Conservation (phyloP, 129 eudicot genomes). For the Erigeron canadensis region DNA sequence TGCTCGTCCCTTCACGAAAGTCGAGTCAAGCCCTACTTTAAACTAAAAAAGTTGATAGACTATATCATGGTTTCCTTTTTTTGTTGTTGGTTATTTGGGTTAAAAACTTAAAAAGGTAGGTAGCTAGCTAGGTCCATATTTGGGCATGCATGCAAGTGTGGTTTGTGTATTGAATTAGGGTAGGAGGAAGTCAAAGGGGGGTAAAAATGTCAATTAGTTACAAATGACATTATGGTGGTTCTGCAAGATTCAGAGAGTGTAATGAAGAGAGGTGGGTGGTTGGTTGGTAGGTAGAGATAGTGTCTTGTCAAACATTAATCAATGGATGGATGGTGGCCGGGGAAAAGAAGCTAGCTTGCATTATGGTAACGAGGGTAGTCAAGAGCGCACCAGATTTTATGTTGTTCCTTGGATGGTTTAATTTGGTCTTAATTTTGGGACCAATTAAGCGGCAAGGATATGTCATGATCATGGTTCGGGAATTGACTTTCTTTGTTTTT, state of each 20-base stretch:
- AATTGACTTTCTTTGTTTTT: slow-evolving; percentile 75
- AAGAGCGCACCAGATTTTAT: slow-evolving; percentile 82
- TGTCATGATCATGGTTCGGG: slow-evolving; percentile 80
- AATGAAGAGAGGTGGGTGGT: slow-evolving; percentile 41
- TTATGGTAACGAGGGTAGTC: slow-evolving; percentile 66
- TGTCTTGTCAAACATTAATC: slow-evolving; percentile 30
- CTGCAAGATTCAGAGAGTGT: slow-evolving; percentile 34
- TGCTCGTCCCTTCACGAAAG: slow-evolving; percentile 3
- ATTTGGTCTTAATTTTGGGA: slow-evolving; percentile 28
- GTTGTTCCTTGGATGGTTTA: slow-evolving; percentile 46
- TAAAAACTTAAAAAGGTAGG: neutral
- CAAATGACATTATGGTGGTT: slow-evolving; percentile 31
- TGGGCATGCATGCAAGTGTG: slow-evolving; percentile 19
- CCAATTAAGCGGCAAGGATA: slow-evolving; percentile 34
- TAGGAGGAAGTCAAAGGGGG: slow-evolving; percentile 26
- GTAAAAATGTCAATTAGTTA: slow-evolving; percentile 34
- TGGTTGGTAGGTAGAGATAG: slow-evolving; percentile 37
- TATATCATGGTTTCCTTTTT: neutral
- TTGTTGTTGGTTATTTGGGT: neutral
- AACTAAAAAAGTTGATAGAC: neutral
- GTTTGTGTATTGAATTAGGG: slow-evolving; percentile 31
- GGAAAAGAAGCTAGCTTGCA: slow-evolving; percentile 31
- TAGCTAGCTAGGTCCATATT: neutral
- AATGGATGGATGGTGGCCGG: slow-evolving; percentile 40
- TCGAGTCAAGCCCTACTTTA: slow-evolving; percentile 32